Evolutionary conservation across 2,329 filamentous ascomycete genomes (phyloP).

Genomic region (Botrytis fabae): DNA sequence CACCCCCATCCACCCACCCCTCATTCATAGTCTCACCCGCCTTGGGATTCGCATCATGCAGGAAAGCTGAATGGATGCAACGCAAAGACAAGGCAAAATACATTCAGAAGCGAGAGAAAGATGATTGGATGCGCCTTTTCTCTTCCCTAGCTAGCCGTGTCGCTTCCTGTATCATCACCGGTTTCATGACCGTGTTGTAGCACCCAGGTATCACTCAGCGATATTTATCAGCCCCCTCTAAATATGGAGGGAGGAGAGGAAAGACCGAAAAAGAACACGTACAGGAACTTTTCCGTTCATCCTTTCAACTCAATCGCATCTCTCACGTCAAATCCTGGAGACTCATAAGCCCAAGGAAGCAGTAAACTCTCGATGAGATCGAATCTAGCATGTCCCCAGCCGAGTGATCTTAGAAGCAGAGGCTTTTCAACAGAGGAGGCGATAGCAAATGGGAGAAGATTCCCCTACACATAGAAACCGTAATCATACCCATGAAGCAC

Average conservation of each 20-base stretch:
- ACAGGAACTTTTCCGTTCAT: neutral
- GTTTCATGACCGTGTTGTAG: slow-evolving; percentile 11
- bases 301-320: neutral
- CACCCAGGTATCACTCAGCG: neutral
- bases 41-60: neutral
- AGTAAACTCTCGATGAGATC: slow-evolving; percentile 18
- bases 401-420: neutral
- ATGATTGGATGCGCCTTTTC: neutral
- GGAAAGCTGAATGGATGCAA: neutral
- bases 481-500: slow-evolving; percentile 24
- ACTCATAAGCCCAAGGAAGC: slow-evolving; percentile 28
- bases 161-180: slow-evolving; percentile 15
- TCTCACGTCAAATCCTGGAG: slow-evolving; percentile 17
- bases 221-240: slow-evolving; percentile 19
- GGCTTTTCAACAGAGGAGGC: neutral
- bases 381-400: slow-evolving; percentile 10
- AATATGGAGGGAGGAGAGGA: slow-evolving; percentile 15
- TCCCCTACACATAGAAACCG: slow-evolving; percentile 21
- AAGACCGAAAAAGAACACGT: neutral
- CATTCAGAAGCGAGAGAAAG: neutral
- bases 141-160: slow-evolving; percentile 10
- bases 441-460: slow-evolving; percentile 9
- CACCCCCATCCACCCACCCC: slow-evolving; percentile 1
- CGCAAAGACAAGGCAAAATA: neutral
- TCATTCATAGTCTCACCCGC: slow-evolving; percentile 14